These are phyloP conservation scores for Gaultheria prostrata DNA, from an alignment of 148 eudicot genomes.

Conservation along the genomic window DNA sequence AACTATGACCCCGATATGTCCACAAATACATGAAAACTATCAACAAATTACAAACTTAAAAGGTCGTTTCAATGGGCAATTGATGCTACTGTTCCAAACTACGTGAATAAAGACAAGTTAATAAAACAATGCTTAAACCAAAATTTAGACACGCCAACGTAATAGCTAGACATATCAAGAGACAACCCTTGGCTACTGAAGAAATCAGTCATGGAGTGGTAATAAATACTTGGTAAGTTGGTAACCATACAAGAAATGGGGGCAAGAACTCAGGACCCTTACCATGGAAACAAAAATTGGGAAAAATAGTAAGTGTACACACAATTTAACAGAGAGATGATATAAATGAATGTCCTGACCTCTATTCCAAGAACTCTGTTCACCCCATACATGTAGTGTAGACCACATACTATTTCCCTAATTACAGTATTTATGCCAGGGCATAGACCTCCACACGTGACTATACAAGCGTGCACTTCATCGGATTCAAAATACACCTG, in stretches of 20 bases:
- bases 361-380: slow-evolving; percentile 46
- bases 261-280: not conserved
- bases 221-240: not conserved
- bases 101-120: not conserved
- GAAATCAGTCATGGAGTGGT: not conserved
- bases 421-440: slow-evolving; percentile 57
- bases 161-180: not conserved
- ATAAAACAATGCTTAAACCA: not conserved
- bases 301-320: not conserved
- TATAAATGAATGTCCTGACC: slow-evolving; percentile 25
- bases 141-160: not conserved
- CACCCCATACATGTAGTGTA: slow-evolving; percentile 50
- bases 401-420: slow-evolving; percentile 53
- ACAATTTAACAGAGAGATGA: not conserved
- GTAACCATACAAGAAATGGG: not conserved
- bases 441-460: slow-evolving; percentile 58
- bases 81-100: not conserved
- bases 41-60: not conserved
- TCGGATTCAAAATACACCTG: slow-evolving; percentile 54
- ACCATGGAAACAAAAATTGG: not conserved
- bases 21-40: not conserved
- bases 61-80: not conserved
- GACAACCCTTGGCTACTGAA: not conserved
- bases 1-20: not conserved
- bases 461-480: slow-evolving; percentile 53